Conservation (phyloP, 257 asterid genomes). For the Pogostemon cablin region DNA sequence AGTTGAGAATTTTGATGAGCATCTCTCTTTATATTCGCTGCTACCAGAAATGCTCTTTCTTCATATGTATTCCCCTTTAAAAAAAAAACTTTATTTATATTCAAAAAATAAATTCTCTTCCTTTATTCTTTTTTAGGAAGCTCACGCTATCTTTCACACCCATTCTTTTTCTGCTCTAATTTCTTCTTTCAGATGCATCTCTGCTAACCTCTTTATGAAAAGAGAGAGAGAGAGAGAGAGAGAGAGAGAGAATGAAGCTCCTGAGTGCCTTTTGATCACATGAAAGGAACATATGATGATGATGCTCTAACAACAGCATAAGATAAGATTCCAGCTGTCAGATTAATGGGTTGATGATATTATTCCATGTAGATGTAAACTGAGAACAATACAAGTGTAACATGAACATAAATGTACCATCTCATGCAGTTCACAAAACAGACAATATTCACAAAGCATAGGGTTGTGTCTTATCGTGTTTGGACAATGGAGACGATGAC, state of each 20-base stretch:
- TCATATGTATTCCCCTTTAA: too few species aligned
- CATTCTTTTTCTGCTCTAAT: not conserved
- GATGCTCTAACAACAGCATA: conserved; percentile 13
- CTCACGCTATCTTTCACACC: not conserved
- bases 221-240: too few species aligned
- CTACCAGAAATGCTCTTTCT: conserved; percentile 12
- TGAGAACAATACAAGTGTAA: too few species aligned
- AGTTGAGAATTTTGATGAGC: not conserved
- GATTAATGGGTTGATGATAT: too few species aligned
- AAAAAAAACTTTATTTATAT: too few species aligned
- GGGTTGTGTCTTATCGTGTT: conserved; percentile 26
- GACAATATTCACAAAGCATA: not conserved
- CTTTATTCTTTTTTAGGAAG: conserved; percentile 26
- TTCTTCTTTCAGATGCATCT: conserved; percentile 3
- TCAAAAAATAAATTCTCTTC: not conserved
- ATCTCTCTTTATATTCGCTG: not conserved
- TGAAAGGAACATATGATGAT: conserved; percentile 2
- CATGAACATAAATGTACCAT: too few species aligned
- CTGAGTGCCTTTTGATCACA: too few species aligned
- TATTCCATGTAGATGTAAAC: too few species aligned
- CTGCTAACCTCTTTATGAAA: not conserved
- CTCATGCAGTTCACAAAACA: not conserved
- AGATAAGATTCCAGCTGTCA: conserved; percentile 28
- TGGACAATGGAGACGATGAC: conserved; percentile 77
- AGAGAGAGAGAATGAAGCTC: too few species aligned